Evolutionary conservation across 164 flowering plant genomes (phyloP), one percentile per base, ranked within the genome.

Genomic region (Umbilicus rupestris): DNA sequence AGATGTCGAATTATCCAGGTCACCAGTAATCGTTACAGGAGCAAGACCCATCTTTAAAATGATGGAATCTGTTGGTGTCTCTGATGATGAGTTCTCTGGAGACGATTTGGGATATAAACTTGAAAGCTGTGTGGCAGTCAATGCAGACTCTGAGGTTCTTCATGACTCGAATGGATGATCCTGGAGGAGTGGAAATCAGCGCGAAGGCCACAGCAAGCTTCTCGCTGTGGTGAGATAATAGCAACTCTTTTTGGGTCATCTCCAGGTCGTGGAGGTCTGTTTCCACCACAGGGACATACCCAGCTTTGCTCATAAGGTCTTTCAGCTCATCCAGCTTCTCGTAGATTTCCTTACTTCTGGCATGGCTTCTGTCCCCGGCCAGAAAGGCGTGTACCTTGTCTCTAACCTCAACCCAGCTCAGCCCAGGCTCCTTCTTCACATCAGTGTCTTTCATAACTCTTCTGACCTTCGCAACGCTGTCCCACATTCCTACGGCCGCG

Each of bases 1-100:
- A 35, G 37, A 35, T 7, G 6, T 35, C 37, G 6, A 35, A 35
- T 35, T 0, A 7, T 35, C 37, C 24, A 24, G 58, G 60, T 76
- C 64, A 85, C 90, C 90, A 85, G 45, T 82, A 85, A 79, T 82
- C 87, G 16, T 86, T 83, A 75, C 90, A 84, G 50, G 90, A 85
- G 70, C 90, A 85, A 7, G 72, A 75, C 8, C 90, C 86, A 62
- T 81, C 86, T 65, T 64, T 82, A 44, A 85, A 82, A 72, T 84
- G 90, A 73, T 86, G 88, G 71, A 82, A 84, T 52, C 87, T 72
- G 73, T 80, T 78, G n/a, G 76, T 68, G 63, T 86, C 87, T 69
- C 88, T 81, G 33, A 84, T 71, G 45, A 86, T 72, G 24, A 86
- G 81, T 70, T 84, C 86, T 68, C 90, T 70, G 4, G 83, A 72